A percentile compares a stretch with the other conserved stretches of the same genome.
Conservation (phyloP, 331 rosid genomes). For the Rosa hybrid region DNA sequence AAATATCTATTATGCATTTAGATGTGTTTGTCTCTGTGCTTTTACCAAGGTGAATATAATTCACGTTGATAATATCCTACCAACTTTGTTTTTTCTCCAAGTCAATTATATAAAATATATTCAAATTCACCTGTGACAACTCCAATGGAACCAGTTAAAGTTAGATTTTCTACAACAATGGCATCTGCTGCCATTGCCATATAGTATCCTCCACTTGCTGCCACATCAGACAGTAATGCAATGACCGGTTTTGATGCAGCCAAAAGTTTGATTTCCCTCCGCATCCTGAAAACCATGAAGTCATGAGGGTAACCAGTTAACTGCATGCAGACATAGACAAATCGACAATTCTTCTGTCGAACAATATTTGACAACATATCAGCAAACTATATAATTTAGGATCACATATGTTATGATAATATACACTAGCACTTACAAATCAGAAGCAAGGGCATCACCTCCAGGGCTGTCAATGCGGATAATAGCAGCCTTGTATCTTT, state of each 20-base stretch:
- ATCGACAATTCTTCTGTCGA: neutral
- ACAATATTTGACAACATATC: neutral
- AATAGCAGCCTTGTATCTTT: conserved; percentile 76
- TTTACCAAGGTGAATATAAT: neutral
- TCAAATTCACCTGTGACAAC: conserved; percentile 69
- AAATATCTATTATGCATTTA: neutral
- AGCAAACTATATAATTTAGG: neutral
- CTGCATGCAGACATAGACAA: neutral
- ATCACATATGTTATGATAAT: neutral
- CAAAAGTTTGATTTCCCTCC: conserved; percentile 41
- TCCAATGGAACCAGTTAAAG: conserved; percentile 91
- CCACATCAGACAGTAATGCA: conserved; percentile 76
- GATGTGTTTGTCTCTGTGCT: neutral
- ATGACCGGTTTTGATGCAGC: too few relatives aligned
- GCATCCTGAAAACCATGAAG: conserved; percentile 61
- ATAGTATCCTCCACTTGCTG: too few relatives aligned
- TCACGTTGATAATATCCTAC: neutral
- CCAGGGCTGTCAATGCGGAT: conserved; percentile 97
- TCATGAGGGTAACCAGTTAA: conserved; percentile 21
- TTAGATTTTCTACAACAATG: conserved; percentile 81
- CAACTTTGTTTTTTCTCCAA: neutral
- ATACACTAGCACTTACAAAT: conserved; percentile 76
- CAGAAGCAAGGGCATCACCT: conserved; percentile 99
- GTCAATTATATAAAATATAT: neutral
- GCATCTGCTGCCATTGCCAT: conserved; percentile 57